Base-by-base conservation (phyloP, 1,139 yeast genomes). In the Taphrina deformans region DNA sequence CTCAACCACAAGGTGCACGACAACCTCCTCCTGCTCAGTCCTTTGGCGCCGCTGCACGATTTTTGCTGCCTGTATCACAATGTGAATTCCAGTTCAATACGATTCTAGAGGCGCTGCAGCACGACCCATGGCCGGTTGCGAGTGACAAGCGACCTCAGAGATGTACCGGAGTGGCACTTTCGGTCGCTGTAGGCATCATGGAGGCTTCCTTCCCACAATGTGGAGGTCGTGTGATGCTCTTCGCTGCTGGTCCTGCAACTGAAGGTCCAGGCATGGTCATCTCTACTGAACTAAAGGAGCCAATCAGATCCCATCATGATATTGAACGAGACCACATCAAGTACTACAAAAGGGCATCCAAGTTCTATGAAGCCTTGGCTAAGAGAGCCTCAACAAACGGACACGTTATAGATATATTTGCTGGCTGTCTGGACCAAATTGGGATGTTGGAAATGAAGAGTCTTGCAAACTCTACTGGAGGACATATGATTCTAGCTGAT, bases 391-490 rank as follows among this genome's bases (percentile, higher is more conserved):
- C 89, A 33, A 83, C 84, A 65, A 88, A 89, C 74, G 89, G 95
- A 27, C 97, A 91, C 74, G 85, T 95, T 26, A 86, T 93, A 65
- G 99, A 93, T 77, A 85, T 93, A 62, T 92, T 91, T 78, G 98
- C 96, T 45, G 99, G 99, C 68, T 91, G 97, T 78, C 92, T 91
- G 75, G 99, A 93, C 78, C 99, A 93, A 80, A 89, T 92, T 70
- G 99, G 99, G 75, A 87, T 93, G 83, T 87, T 88, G 72, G 99
- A 93, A 79, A 93, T 93, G 98, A 89, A 90, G 77, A 83, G 88
- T 67, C 80, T 95, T 72, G 83, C 96, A 67, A 89, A 90, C 78
- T 81, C 84, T 72, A 93, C 98, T 31, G 99, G 99, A 72, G 99
- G 99, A 77, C 88, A 89, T 40, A 80, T 95, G 74, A 85, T 93